Base-by-base conservation (phyloP, 495 filamentous ascomycete species). In the Podospora pseudoanserina region DNA sequence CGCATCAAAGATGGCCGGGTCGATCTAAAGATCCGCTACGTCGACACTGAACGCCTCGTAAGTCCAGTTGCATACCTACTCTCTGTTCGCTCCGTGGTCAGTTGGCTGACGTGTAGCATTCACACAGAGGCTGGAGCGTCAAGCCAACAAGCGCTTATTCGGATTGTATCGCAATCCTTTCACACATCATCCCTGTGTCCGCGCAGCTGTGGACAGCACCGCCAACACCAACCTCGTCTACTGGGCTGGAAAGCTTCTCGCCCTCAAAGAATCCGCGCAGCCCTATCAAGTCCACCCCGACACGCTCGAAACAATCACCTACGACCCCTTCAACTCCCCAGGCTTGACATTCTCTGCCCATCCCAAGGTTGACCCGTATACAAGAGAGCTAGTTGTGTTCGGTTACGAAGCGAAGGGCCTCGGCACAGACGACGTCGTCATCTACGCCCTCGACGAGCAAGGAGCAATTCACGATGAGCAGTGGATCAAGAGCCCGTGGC, bases 251-350 rank as follows among this genome's bases (percentile, higher is more conserved):
- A 56, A 56, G 54, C 65, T 66, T 1, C 57, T 66, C 4, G 65
- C 65, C 20, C 65, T 66, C 23, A 66, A 66, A n/a, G 65, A 66
- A 34, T 59, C 57, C 18, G 65, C 65, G 16, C 65, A 23, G 27
- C 65, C 65, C 7, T 66, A 66, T 54, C 23, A 53, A 16, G 65
- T 66, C 34, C 54, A 66, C 53, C 65, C 65, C n/a, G 19, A 60
- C 34, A 66, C 65, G 1, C 57, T 66, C 7, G 65, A 66, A 28
- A 66, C 65, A 16, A 23, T 66, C 18, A 18, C 2, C 6, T 56
- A 56, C 54, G 11, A 56, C 54, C 54, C 54, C 11, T 56, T 56
- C 15, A 18, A 56, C 4, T 56, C 54, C 54, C 5, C 54, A 15
- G 54, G 54, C 5, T 4, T 18, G 4, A 56, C 54, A 18, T 56